A percentile compares a stretch with the other conserved stretches of the same genome.
These are phyloP conservation scores for Glaciozyma antarctica DNA, from an alignment of 768 basidiomycete genomes.

Conservation along the genomic window DNA sequence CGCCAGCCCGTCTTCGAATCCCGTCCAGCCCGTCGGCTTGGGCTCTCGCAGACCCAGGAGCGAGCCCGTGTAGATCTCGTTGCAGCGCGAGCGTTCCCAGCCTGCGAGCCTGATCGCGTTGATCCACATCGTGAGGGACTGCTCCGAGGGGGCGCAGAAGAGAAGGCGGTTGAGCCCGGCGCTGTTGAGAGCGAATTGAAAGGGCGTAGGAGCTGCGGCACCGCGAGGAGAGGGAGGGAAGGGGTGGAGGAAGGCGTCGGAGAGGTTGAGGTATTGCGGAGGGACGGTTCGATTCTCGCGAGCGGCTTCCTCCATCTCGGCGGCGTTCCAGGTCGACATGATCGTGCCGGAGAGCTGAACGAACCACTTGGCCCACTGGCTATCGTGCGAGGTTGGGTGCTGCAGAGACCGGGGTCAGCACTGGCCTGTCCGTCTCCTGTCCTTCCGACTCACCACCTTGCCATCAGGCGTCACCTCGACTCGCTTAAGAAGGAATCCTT, in stretches of 20 bases:
- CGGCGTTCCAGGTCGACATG: slow-evolving; percentile 86
- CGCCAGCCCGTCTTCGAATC: slow-evolving; percentile 48
- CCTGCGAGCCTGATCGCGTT: slow-evolving; percentile 77
- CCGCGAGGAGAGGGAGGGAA: slow-evolving; percentile 43
- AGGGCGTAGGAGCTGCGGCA: slow-evolving; percentile 47
- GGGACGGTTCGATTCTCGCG: slow-evolving; percentile 49
- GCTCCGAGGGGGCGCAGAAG: slow-evolving; percentile 49
- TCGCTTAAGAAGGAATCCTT: slow-evolving; percentile 51
- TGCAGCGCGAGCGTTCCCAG: slow-evolving; percentile 90
- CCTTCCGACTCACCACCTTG: slow-evolving; percentile 37
- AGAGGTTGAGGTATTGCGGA: slow-evolving; percentile 64
- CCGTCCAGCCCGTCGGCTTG: slow-evolving; percentile 28
- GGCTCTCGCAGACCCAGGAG: slow-evolving; percentile 62
- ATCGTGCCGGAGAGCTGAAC: slow-evolving; percentile 82
- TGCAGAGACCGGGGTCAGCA: not conserved
- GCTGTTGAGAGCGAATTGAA: slow-evolving; percentile 79
- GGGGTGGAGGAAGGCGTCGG: slow-evolving; percentile 48
- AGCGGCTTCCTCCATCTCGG: slow-evolving; percentile 72
- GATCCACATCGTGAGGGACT: slow-evolving; percentile 60
- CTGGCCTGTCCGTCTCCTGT: not conserved
- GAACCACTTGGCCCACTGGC: slow-evolving; percentile 71
- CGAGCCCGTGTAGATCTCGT: slow-evolving; percentile 96
- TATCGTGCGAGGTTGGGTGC: slow-evolving; percentile 48
- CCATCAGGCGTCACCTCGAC: slow-evolving; percentile 72
- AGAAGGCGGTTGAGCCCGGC: slow-evolving; percentile 82